Percentiles rank a stretch among this genome's conserved stretches.
These are phyloP conservation scores for Pseudogymnoascus sp. DNA, from an alignment of 2,329 filamentous ascomycete species.

Conservation along the genomic window DNA sequence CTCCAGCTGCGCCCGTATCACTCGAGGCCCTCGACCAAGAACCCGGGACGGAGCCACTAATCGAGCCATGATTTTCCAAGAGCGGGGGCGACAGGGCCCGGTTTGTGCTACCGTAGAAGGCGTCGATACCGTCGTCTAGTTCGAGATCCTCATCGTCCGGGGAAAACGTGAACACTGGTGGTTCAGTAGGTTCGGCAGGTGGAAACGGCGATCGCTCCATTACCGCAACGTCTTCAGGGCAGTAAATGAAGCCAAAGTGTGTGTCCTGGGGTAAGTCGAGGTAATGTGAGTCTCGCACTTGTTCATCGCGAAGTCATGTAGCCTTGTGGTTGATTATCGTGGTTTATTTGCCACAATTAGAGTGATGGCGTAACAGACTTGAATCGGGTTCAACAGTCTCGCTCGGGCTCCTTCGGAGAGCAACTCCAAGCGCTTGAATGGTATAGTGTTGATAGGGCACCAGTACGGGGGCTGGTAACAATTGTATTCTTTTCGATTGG, in stretches of 20 bases:
- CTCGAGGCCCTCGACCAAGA: slow-evolving; percentile 39
- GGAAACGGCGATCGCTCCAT: slow-evolving; percentile 8
- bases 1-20: slow-evolving; percentile 25
- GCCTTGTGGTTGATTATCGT: background rate
- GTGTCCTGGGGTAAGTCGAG: background rate
- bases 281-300: background rate
- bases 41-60: slow-evolving; percentile 27
- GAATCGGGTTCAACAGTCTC: background rate
- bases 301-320: slow-evolving; percentile 1
- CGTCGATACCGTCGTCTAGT: background rate
- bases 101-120: slow-evolving; percentile 17
- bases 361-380: slow-evolving; percentile 11
- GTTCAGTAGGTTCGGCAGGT: slow-evolving; percentile 5
- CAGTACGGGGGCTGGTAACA: background rate
- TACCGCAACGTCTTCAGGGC: background rate
- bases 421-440: background rate
- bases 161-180: slow-evolving; percentile 8
- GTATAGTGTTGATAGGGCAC: background rate
- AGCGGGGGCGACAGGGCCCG: slow-evolving; percentile 22
- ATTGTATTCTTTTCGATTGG: background rate
- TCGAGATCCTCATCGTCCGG: background rate
- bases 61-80: slow-evolving; percentile 24
- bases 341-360: slow-evolving; percentile 2
- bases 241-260: background rate
- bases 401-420: background rate